These are phyloP conservation scores for Flueggea neowawraea DNA, from an alignment of 441 rosid genomes.

Conservation along the genomic window DNA sequence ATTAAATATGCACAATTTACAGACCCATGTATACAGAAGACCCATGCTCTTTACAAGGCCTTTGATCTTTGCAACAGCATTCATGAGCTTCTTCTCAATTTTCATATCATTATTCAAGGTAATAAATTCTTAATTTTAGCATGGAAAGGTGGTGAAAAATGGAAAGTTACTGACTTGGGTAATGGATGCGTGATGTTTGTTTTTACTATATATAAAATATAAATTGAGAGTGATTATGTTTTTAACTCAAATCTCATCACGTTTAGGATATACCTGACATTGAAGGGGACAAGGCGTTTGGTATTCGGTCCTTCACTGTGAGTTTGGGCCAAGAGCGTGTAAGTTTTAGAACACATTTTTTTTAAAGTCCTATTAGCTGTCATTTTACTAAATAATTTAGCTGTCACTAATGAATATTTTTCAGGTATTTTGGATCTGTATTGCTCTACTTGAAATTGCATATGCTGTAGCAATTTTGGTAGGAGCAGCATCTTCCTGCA, in stretches of 20 bases:
- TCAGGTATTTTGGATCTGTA: slow-evolving; percentile 94
- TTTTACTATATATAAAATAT: too few species aligned
- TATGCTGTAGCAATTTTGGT: slow-evolving; percentile 71
- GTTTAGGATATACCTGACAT: slow-evolving; percentile 94
- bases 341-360: slow-evolving; percentile 1
- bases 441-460: slow-evolving; percentile 81
- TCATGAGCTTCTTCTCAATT: slow-evolving; percentile 97
- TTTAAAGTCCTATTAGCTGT: not conserved
- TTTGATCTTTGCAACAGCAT: slow-evolving; percentile 84
- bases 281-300: slow-evolving; percentile 87
- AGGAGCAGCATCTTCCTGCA: slow-evolving; percentile 70
- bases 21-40: slow-evolving; percentile 81
- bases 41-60: slow-evolving; percentile 63
- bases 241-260: slow-evolving; percentile 1
- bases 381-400: not conserved
- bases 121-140: not conserved
- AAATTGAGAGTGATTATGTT: too few species aligned
- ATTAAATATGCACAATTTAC: slow-evolving; percentile 18
- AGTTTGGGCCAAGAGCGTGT: slow-evolving; percentile 85
- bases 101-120: slow-evolving; percentile 96
- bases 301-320: slow-evolving; percentile 81
- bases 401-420: not conserved
- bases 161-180: not conserved
- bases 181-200: too few species aligned
- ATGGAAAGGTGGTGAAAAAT: not conserved